A percentile compares a stretch with the other conserved stretches of the same genome.
Conservation (phyloP, 2,329 filamentous ascomycete genomes). For the Colletotrichum simmondsii region DNA sequence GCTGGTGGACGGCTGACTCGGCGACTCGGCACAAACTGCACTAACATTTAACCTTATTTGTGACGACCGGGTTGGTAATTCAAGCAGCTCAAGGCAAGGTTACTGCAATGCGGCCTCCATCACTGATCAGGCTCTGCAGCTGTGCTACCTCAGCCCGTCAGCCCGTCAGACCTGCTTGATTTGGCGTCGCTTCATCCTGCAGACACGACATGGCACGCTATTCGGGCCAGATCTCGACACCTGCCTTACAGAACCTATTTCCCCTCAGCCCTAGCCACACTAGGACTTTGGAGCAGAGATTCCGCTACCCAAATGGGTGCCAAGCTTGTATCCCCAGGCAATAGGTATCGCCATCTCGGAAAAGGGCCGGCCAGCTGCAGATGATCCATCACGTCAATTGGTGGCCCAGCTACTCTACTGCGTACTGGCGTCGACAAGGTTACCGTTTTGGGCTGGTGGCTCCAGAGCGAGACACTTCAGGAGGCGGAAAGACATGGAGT, state of each 20-base stretch:
- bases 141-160: background rate
- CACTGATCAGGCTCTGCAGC: background rate
- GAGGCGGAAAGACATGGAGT: background rate
- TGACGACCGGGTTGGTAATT: background rate
- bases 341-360: background rate
- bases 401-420: background rate
- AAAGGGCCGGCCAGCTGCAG: background rate
- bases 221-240: background rate
- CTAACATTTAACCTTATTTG: constrained; percentile 22
- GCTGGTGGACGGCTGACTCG: background rate
- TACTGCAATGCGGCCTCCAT: background rate
- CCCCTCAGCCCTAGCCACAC: background rate
- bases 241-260: background rate
- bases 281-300: background rate
- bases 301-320: background rate
- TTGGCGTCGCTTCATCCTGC: background rate
- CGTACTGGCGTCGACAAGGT: background rate
- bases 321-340: background rate
- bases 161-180: background rate
- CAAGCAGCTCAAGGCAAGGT: background rate
- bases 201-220: background rate
- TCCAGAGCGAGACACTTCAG: constrained; percentile 8
- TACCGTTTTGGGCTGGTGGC: background rate
- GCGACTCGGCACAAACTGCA: constrained; percentile 3
- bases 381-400: background rate